Percentiles rank a stretch among this genome's conserved stretches.
Evolutionary conservation across 352 stramenopile species (phyloP).

Genomic region (Phytophthora hibernalis): DNA sequence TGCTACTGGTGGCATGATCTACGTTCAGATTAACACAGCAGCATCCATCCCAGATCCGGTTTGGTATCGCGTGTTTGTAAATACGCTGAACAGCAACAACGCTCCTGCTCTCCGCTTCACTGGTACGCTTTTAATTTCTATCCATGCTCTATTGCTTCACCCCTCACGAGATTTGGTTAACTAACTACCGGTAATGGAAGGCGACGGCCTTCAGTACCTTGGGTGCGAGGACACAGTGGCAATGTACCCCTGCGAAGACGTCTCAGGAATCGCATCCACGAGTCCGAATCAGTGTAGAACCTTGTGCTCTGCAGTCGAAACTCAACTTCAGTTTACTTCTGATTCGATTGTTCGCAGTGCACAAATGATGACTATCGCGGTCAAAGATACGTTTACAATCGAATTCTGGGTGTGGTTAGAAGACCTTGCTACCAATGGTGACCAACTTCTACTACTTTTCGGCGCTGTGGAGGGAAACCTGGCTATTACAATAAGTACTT

Average conservation of each 20-base stretch:
- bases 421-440: neutral
- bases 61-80: constrained; percentile 50
- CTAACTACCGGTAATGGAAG: constrained; percentile 28
- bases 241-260: constrained; percentile 37
- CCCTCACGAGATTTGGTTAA: constrained; percentile 6
- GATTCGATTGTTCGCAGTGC: constrained; percentile 39
- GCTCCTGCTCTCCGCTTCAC: constrained; percentile 32
- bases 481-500: constrained; percentile 18
- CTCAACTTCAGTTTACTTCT: constrained; percentile 45
- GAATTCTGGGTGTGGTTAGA: constrained; percentile 55
- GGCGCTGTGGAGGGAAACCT: constrained; percentile 29
- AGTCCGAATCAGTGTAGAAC: constrained; percentile 35
- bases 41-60: constrained; percentile 17
- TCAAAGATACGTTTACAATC: constrained; percentile 34
- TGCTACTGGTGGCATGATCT: constrained; percentile 56
- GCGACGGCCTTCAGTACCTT: constrained; percentile 38
- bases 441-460: constrained; percentile 47
- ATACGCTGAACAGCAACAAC: constrained; percentile 1
- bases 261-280: neutral
- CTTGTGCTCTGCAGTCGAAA: constrained; percentile 34
- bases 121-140: constrained; percentile 30
- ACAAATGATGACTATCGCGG: constrained; percentile 30
- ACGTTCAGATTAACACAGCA: constrained; percentile 22
- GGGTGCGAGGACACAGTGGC: constrained; percentile 37
- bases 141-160: neutral